A percentile compares a stretch with the other conserved stretches of the same genome.
Evolutionary conservation across 2,329 filamentous ascomycete genomes (phyloP).

Genomic region (Fusarium tuaranense): DNA sequence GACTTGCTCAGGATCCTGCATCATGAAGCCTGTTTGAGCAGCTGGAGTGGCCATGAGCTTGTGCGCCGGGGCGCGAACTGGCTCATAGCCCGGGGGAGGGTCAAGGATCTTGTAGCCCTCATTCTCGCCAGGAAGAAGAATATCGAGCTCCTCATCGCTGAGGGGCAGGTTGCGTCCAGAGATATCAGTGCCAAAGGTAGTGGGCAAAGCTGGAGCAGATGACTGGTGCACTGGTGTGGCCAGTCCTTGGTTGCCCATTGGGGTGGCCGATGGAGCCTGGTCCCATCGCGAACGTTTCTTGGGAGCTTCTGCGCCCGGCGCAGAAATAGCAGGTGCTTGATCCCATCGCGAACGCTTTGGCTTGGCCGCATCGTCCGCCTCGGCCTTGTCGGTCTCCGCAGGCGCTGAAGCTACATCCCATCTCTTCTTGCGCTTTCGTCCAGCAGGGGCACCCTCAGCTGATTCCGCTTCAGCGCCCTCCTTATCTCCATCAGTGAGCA

Average conservation of each 20-base stretch:
- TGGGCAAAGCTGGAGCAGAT: constrained; percentile 63
- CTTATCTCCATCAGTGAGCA: constrained; percentile 79
- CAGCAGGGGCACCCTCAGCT: constrained; percentile 70
- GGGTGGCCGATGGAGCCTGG: constrained; percentile 85
- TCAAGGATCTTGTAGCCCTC: constrained; percentile 95
- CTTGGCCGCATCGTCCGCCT: constrained; percentile 67
- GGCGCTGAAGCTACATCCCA: constrained; percentile 84
- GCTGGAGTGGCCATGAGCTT: constrained; percentile 80
- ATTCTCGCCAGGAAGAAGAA: constrained; percentile 86
- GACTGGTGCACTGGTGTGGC: constrained; percentile 83
- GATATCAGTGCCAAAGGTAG: constrained; percentile 85
- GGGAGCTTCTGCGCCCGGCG: constrained; percentile 68
- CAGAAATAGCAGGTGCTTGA: constrained; percentile 73
- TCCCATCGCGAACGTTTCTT: constrained; percentile 92
- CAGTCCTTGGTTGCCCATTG: constrained; percentile 78
- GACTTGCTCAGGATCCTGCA: constrained; percentile 92
- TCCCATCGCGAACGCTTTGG: constrained; percentile 89
- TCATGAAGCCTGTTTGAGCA: constrained; percentile 91
- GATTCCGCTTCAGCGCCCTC: constrained; percentile 79
- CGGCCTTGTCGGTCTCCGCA: constrained; percentile 62
- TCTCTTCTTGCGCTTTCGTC: constrained; percentile 90
- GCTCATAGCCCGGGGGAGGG: constrained; percentile 91
- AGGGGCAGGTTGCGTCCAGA: constrained; percentile 82
- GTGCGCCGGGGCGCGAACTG: constrained; percentile 80
- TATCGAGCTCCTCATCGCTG: constrained; percentile 93